phyloP scores from a whole-genome alignment of 1,284 basidiomycete species.

The Naganishia albida region DNA sequence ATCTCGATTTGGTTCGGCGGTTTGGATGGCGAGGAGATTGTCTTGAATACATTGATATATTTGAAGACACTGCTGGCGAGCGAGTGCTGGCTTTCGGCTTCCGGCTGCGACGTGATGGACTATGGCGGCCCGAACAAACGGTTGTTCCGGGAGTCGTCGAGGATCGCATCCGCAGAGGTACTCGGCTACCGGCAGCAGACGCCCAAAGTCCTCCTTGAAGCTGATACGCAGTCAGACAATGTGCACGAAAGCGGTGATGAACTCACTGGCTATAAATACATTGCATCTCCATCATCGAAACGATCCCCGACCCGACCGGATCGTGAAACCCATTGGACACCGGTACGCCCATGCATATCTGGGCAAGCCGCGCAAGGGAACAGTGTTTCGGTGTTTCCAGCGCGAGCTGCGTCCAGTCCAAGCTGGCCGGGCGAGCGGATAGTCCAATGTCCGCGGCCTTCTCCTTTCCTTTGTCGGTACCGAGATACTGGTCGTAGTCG shows the following conservation, averaged over 20 bases:
- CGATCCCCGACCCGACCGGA: constrained; percentile 11
- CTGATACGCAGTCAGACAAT: background rate
- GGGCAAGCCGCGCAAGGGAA: constrained; percentile 5
- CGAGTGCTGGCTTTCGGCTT: background rate
- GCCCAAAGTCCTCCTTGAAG: constrained; percentile 8
- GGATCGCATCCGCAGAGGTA: constrained; percentile 3
- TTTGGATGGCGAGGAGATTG: background rate
- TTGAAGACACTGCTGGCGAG: constrained; percentile 5
- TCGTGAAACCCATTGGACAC: background rate
- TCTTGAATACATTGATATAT: constrained; percentile 16
- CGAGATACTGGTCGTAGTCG: background rate
- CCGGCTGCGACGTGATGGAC: constrained; percentile 13
- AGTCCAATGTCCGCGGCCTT: background rate
- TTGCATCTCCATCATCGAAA: constrained; percentile 19
- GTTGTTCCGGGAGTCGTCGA: background rate
- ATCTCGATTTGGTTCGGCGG: constrained; percentile 15
- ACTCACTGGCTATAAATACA: constrained; percentile 12
- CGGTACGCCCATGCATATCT: constrained; percentile 7
- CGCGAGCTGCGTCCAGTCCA: constrained; percentile 11
- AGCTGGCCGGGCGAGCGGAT: background rate
- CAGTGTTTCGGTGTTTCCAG: background rate
- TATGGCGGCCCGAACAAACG: constrained; percentile 3
- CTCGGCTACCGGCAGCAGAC: constrained; percentile 1
- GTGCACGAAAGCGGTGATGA: background rate
- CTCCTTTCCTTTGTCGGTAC: background rate